A percentile compares a stretch with the other conserved stretches of the same genome.
These are phyloP conservation scores for Alternaria longipes DNA, from an alignment of 2,329 filamentous ascomycete genomes.

Conservation along the genomic window DNA sequence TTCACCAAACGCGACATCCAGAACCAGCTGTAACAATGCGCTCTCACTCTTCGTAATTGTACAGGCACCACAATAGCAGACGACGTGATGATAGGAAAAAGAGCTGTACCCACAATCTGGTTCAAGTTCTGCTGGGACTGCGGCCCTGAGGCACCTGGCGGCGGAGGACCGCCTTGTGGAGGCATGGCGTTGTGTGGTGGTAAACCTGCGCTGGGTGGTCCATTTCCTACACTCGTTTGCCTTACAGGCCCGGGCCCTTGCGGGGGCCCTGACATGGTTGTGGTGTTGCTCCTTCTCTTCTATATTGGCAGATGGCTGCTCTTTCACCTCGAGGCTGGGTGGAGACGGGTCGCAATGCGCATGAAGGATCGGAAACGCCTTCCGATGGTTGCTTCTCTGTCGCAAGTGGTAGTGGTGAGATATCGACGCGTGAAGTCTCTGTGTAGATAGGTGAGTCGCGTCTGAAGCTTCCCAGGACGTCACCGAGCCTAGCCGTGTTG, in stretches of 20 bases:
- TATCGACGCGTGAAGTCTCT: conserved; percentile 8
- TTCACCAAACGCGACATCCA: conserved; percentile 3
- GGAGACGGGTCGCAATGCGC: conserved; percentile 28
- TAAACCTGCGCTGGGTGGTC: conserved; percentile 53
- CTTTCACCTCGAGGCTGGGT: conserved; percentile 32
- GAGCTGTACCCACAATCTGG: conserved; percentile 80
- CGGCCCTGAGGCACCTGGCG: conserved; percentile 56
- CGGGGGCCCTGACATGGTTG: conserved; percentile 49
- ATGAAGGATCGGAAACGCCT: conserved; percentile 16
- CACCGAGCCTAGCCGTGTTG: conserved; percentile 23
- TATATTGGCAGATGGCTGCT: conserved; percentile 21
- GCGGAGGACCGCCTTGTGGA: conserved; percentile 58
- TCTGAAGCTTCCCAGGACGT: conserved; percentile 10
- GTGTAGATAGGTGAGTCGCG: conserved; percentile 8
- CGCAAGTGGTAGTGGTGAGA: neutral
- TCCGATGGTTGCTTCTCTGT: neutral
- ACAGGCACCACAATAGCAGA: neutral
- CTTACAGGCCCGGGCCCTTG: conserved; percentile 48
- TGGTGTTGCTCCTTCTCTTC: conserved; percentile 31
- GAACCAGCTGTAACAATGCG: neutral
- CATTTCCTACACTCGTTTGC: conserved; percentile 54
- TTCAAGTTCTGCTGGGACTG: conserved; percentile 92
- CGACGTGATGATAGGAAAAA: neutral
- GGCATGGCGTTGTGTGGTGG: conserved; percentile 56
- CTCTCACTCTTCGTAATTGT: neutral